Evolutionary conservation across 2,329 filamentous ascomycete genomes (phyloP), one percentile per base, ranked within the genome.

Genomic region (Ascosphaera pollenicola): DNA sequence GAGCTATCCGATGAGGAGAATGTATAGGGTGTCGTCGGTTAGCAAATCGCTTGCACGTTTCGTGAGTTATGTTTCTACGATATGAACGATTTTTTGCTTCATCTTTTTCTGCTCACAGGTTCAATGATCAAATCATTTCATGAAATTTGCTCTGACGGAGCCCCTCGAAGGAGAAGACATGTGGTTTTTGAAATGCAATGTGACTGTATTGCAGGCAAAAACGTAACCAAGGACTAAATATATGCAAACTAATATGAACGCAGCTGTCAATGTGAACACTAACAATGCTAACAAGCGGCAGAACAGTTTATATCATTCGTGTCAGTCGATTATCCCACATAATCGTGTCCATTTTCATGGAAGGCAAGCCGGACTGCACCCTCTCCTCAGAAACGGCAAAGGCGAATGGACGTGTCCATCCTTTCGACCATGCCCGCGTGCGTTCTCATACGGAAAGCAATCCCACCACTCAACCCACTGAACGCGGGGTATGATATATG

Each of bases 391-490:
- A 40, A 63, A 61, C 1, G 60, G 60, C 38, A 62, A 45, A 15
- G 58, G 56, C 7, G 52, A 51, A 19, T 58, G 40, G 32, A 42
- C 47, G 41, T 58, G 53, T 3, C 51, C 50, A 2, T 48, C 45
- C 18, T 42, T 40, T 13, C 56, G 49, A 4, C 51, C 46, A n/a
- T 47, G 44, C 45, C 57, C 56, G 38, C 54, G 45, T 2, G 53
- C 54, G 36, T 54, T 59, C 43, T 60, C 58, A 42, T 54, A 53
- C 1, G 56, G 55, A 11, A 47, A 51, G 40, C 55, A 55, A 42
- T 60, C 57, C 57, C 57, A 60, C 58, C 58, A 60, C 43, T 63
- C 61, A 16, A 61, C 48, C 59, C 61, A 64, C 44, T 59, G 52
- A 0, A 55, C 50, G 8, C 60, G 55, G 13, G 60, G 53, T 38